Percentiles rank a stretch among this genome's conserved stretches.
These are phyloP conservation scores for Geosmithia morbida DNA, from an alignment of 2,329 filamentous ascomycete species.

Conservation along the genomic window DNA sequence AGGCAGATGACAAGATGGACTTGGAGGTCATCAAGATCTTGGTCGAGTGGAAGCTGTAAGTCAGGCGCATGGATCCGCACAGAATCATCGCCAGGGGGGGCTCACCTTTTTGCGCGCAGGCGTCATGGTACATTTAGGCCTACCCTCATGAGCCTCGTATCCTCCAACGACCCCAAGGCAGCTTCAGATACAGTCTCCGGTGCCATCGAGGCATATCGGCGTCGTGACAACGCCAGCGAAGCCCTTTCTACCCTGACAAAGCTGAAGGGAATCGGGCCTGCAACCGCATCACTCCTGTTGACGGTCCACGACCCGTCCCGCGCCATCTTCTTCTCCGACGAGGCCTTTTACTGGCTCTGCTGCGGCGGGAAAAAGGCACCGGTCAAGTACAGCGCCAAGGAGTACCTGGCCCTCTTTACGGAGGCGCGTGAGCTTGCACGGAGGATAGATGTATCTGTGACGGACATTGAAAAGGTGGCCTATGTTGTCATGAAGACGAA, in stretches of 20 bases:
- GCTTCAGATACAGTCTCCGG: slow-evolving; percentile 33
- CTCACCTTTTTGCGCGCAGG: slow-evolving; percentile 14
- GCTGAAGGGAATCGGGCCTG: slow-evolving; percentile 65
- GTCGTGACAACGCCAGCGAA: slow-evolving; percentile 21
- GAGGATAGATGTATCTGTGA: slow-evolving; percentile 38
- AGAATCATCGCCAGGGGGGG: too few species aligned
- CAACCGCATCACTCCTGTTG: slow-evolving; percentile 63
- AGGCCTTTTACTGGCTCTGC: slow-evolving; percentile 60
- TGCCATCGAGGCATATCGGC: slow-evolving; percentile 33
- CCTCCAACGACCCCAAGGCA: slow-evolving; percentile 39
- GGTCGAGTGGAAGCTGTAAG: slow-evolving; percentile 60
- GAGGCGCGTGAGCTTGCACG: slow-evolving; percentile 25
- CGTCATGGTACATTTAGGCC: slow-evolving; percentile 50
- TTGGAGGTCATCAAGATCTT: slow-evolving; percentile 44
- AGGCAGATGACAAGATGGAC: slow-evolving; percentile 24
- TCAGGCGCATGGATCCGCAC: slow-evolving; percentile 5
- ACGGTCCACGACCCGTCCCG: slow-evolving; percentile 43
- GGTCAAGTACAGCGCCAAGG: slow-evolving; percentile 57
- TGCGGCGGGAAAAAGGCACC: slow-evolving; percentile 30
- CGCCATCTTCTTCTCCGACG: slow-evolving; percentile 68
- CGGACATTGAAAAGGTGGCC: slow-evolving; percentile 56
- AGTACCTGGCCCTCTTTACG: slow-evolving; percentile 45
- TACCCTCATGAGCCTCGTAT: slow-evolving; percentile 42
- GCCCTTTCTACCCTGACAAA: slow-evolving; percentile 39
- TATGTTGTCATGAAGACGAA: slow-evolving; percentile 46